Conservation (phyloP, 2,329 filamentous ascomycete species). For the Rhynchosporium secalis region DNA sequence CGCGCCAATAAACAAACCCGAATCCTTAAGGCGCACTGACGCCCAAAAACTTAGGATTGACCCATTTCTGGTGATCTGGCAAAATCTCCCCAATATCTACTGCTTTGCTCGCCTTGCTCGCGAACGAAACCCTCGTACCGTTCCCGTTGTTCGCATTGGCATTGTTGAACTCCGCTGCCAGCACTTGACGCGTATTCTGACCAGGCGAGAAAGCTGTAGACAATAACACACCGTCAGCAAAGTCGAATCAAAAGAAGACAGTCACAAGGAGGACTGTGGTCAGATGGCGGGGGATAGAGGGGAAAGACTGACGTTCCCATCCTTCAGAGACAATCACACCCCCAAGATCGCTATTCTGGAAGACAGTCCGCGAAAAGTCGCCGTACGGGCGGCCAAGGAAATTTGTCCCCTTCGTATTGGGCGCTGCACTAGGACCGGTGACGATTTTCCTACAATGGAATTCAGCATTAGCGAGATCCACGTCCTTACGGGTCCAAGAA, state of each 20-base stretch:
- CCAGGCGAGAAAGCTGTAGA: background rate
- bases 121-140: constrained; percentile 45
- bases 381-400: constrained; percentile 56
- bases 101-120: constrained; percentile 43
- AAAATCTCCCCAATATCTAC: constrained; percentile 45
- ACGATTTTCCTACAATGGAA: constrained; percentile 15
- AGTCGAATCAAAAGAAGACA: background rate
- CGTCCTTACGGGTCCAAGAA: background rate
- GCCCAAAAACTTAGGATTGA: constrained; percentile 43
- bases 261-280: background rate
- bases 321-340: constrained; percentile 52
- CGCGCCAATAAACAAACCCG: background rate
- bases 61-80: constrained; percentile 45
- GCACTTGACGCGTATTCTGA: constrained; percentile 3
- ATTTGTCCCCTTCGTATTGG: constrained; percentile 41
- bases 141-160: constrained; percentile 49
- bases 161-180: constrained; percentile 49
- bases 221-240: background rate
- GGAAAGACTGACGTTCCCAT: constrained; percentile 47
- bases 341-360: constrained; percentile 49
- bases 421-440: constrained; percentile 18
- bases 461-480: background rate
- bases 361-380: constrained; percentile 51
- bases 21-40: constrained; percentile 15
- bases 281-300: too few species aligned